Base-by-base conservation (phyloP, 1,284 basidiomycete species). In the Cutaneotrichosporon cavernicola region DNA sequence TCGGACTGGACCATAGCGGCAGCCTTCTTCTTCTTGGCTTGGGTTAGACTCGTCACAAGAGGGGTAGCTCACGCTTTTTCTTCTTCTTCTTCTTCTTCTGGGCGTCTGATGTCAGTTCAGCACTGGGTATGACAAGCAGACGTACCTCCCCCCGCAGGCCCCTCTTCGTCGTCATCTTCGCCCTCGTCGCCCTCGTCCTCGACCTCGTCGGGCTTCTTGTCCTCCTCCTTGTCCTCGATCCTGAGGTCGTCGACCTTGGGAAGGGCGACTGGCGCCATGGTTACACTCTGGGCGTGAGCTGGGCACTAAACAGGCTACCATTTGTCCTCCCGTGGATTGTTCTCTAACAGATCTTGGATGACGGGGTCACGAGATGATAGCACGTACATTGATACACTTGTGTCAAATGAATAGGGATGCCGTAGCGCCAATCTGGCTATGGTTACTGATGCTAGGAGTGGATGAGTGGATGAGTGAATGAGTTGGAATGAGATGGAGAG, bases 11-110 rank as follows among this genome's bases (percentile, higher is more conserved):
- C 69, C 18, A 69, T 73, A 36, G 73, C 71, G 14, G 73, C 64
- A 75, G 84, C 84, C 81, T 91, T 92, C 85, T 92, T 92, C 85
- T 92, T 92, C 81, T 92, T 92, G 46, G 88, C 78, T 78, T 40
- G 18, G 38, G 47, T 49, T 26, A 55, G 38, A 5, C 4, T 40
- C 26, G 11, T 52, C 51, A 31, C 34, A 18, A 6, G 2, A 13
- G 21, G 22, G 18, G 2, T 8, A 18, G 64, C 77, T 67, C 60
- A 76, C 76, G 77, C 81, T 93, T 96, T 81, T 91, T 93, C 84
- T 97, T 97, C 79, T 97, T 97, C 84, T 92, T 92, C 80, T 91
- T 91, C 81, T 91, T 91, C 78, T 89, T 89, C 11, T 72, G 75
- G 68, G 67, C 63, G 21, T 60, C 71, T 51, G 49, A 4, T 26